These are phyloP conservation scores for Neoboletus brunneissimus DNA, from an alignment of 768 basidiomycete genomes.

Conservation along the genomic window DNA sequence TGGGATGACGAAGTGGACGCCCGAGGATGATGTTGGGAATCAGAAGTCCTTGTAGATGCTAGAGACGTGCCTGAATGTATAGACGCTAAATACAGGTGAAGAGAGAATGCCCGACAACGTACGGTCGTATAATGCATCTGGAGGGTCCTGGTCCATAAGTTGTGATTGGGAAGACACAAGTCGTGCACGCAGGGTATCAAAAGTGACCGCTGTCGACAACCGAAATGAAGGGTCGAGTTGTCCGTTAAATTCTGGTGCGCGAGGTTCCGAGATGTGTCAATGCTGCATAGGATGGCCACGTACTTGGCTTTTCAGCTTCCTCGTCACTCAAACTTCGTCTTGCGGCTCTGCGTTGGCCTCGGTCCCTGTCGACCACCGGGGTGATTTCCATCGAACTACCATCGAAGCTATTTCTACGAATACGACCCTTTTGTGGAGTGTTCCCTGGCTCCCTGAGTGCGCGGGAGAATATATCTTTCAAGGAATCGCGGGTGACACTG, in stretches of 20 bases:
- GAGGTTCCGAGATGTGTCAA: constrained; percentile 2
- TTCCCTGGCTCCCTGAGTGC: constrained; percentile 62
- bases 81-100: constrained; percentile 1
- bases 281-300: constrained; percentile 24
- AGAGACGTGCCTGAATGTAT: constrained; percentile 13
- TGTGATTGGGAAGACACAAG: constrained; percentile 39
- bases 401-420: constrained; percentile 59
- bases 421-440: constrained; percentile 55
- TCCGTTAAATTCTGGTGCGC: constrained; percentile 21
- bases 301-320: constrained; percentile 57
- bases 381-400: constrained; percentile 57
- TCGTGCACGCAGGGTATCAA: constrained; percentile 46
- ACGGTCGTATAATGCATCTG: constrained; percentile 37
- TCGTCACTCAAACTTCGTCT: constrained; percentile 67
- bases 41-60: constrained; percentile 14
- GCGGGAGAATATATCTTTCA: constrained; percentile 65
- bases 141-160: constrained; percentile 36
- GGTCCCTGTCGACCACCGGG: constrained; percentile 43
- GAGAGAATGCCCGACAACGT: constrained; percentile 14
- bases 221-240: constrained; percentile 38
- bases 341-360: constrained; percentile 46
- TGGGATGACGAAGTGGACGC: constrained; percentile 35
- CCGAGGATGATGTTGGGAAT: constrained; percentile 16
- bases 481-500: constrained; percentile 53
- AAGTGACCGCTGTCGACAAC: constrained; percentile 45